phyloP scores from a whole-genome alignment of 1,284 basidiomycete species.

The Thelephora terrestris region DNA sequence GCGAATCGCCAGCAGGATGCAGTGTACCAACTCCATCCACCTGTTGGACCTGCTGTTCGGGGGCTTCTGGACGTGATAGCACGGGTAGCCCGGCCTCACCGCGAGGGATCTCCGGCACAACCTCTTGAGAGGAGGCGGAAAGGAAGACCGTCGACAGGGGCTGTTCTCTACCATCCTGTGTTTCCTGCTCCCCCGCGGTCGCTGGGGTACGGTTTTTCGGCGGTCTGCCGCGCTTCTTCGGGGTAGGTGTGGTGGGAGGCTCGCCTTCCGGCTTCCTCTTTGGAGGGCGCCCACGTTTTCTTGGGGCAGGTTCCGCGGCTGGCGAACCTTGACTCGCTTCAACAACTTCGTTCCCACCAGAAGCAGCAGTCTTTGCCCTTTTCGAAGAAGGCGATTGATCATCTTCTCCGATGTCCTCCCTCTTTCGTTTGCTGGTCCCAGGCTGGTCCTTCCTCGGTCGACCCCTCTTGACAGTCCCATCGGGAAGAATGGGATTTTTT shows the following conservation, averaged over 20 bases:
- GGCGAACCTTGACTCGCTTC: neutral
- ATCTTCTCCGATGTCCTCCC: constrained; percentile 6
- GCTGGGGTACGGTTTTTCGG: constrained; percentile 18
- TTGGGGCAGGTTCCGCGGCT: neutral
- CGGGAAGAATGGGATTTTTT: constrained; percentile 18
- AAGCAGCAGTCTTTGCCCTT: neutral
- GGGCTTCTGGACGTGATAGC: too few relatives aligned
- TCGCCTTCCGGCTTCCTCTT: constrained; percentile 14
- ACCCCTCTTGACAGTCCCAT: constrained; percentile 20
- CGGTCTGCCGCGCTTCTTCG: constrained; percentile 26
- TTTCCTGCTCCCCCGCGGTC: neutral
- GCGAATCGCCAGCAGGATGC: too few relatives aligned
- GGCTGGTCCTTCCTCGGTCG: constrained; percentile 15
- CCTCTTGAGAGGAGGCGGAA: constrained; percentile 13
- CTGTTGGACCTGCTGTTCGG: too few relatives aligned
- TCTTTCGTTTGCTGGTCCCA: neutral
- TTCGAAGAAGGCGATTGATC: neutral
- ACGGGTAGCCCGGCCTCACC: neutral
- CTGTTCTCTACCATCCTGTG: neutral
- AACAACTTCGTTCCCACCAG: constrained; percentile 3
- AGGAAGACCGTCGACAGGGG: neutral
- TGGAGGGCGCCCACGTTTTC: constrained; percentile 18
- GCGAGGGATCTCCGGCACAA: constrained; percentile 1
- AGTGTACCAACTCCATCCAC: too few relatives aligned
- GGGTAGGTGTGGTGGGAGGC: neutral